Evolutionary conservation across 345 rosid genomes (phyloP).

Genomic region (Eucalyptus fibrosa): DNA sequence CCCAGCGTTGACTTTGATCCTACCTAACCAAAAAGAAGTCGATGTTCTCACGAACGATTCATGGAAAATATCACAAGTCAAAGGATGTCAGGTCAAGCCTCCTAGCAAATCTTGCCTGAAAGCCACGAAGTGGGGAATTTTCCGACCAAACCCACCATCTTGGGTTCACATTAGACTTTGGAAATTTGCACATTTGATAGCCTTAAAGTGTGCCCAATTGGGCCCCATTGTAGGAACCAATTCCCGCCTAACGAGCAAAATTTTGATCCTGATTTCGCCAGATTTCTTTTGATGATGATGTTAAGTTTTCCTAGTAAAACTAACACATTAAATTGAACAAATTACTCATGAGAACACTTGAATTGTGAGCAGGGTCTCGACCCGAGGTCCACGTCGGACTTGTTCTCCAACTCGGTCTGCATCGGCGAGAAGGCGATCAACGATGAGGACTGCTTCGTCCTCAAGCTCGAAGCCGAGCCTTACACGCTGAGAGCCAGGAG

Average conservation of each 20-base stretch:
- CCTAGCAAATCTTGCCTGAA: not conserved
- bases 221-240: not conserved
- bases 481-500: slow-evolving; percentile 51
- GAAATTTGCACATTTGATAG: not conserved
- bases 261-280: not conserved
- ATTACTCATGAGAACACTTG: not conserved
- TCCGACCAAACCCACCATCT: not conserved
- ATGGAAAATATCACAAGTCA: not conserved
- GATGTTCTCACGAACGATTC: not conserved
- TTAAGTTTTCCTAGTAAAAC: not conserved
- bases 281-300: not conserved
- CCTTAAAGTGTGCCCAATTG: not conserved
- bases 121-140: not conserved
- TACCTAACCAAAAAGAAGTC: not conserved
- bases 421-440: slow-evolving; percentile 60
- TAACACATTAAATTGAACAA: not conserved
- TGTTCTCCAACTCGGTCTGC: slow-evolving; percentile 60
- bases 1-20: not conserved
- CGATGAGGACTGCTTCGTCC: slow-evolving; percentile 67
- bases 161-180: not conserved
- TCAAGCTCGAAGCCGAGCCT: slow-evolving; percentile 59
- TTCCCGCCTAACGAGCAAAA: not conserved
- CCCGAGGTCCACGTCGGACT: slow-evolving; percentile 62
- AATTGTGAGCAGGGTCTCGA: slow-evolving; percentile 62
- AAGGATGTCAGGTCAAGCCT: not conserved